Conservation (phyloP, 768 basidiomycete genomes). For the Fomitopsis serialis region DNA sequence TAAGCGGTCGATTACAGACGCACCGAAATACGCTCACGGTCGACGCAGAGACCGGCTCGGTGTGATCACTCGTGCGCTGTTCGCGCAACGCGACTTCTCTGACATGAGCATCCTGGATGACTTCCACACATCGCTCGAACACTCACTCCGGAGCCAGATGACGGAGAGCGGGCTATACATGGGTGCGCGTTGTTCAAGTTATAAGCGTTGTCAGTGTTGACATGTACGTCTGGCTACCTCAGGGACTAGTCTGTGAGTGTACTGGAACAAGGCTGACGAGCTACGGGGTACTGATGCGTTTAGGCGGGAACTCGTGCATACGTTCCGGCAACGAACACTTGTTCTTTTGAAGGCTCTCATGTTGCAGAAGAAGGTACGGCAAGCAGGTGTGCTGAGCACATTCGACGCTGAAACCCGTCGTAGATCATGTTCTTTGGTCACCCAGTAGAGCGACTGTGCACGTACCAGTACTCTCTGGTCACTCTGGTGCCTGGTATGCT, state of each 20-base stretch:
- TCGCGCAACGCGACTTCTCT: slow-evolving; percentile 66
- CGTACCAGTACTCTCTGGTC: slow-evolving; percentile 96
- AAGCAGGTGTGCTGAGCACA: slow-evolving; percentile 5
- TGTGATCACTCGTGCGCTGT: slow-evolving; percentile 88
- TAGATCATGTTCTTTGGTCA: slow-evolving; percentile 98
- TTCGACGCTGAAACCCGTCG: background rate
- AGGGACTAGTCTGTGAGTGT: slow-evolving; percentile 67
- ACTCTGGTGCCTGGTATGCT: slow-evolving; percentile 81
- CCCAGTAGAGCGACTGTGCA: slow-evolving; percentile 93
- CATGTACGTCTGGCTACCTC: slow-evolving; percentile 3
- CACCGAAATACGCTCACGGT: background rate
- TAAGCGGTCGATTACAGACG: slow-evolving; percentile 17
- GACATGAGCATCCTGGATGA: slow-evolving; percentile 87
- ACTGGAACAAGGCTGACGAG: background rate
- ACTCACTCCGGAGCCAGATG: slow-evolving; percentile 69
- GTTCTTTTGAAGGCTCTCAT: slow-evolving; percentile 93
- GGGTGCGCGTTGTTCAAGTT: slow-evolving; percentile 47
- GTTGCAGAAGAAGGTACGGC: slow-evolving; percentile 80
- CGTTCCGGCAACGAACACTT: slow-evolving; percentile 88
- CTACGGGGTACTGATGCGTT: background rate
- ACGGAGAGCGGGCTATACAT: slow-evolving; percentile 94
- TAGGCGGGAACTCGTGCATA: slow-evolving; percentile 89
- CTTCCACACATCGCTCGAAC: slow-evolving; percentile 74
- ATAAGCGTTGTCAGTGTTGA: background rate
- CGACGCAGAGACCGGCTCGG: slow-evolving; percentile 77